These are phyloP conservation scores for Debaryomyces prosopidis DNA, from an alignment of 805 yeast genomes.

Conservation along the genomic window DNA sequence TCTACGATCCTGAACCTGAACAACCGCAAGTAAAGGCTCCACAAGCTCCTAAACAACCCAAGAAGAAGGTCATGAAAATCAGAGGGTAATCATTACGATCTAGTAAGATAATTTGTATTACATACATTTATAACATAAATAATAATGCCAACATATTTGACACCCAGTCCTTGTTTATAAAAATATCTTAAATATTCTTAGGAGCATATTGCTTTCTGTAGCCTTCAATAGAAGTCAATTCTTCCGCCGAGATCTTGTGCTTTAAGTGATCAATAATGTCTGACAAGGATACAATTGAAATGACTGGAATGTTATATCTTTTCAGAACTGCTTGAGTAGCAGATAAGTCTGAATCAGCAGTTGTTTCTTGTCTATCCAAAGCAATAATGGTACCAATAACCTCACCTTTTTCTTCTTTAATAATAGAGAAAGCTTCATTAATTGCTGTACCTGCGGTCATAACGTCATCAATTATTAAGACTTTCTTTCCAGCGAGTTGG, in stretches of 20 bases:
- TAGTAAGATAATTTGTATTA: background rate
- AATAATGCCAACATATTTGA: background rate
- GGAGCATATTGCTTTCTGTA: conserved; percentile 58
- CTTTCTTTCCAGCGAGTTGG: conserved; percentile 64
- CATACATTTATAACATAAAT: conserved; percentile 1
- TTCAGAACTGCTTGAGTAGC: conserved; percentile 81
- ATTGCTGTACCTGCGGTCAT: conserved; percentile 99
- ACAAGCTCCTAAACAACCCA: conserved; percentile 44
- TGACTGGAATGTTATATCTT: conserved; percentile 77
- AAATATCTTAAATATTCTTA: conserved; percentile 9
- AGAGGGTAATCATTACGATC: conserved; percentile 41
- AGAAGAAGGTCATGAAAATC: conserved; percentile 61
- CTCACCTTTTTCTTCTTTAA: conserved; percentile 63
- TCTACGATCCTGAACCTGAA: conserved; percentile 58
- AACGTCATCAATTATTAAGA: conserved; percentile 92
- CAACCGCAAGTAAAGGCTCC: conserved; percentile 27
- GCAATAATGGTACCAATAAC: conserved; percentile 88
- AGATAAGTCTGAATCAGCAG: conserved; percentile 61
- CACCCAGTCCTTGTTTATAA: background rate
- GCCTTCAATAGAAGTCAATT: conserved; percentile 55
- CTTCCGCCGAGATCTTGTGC: conserved; percentile 55
- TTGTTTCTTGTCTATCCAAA: conserved; percentile 92
- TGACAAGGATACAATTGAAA: conserved; percentile 72
- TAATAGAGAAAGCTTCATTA: conserved; percentile 86
- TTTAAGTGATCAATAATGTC: conserved; percentile 70